Percentiles rank a stretch among this genome's conserved stretches.
phyloP scores from a whole-genome alignment of 2,329 filamentous ascomycete genomes.

The Trichoderma atrobrunneum region DNA sequence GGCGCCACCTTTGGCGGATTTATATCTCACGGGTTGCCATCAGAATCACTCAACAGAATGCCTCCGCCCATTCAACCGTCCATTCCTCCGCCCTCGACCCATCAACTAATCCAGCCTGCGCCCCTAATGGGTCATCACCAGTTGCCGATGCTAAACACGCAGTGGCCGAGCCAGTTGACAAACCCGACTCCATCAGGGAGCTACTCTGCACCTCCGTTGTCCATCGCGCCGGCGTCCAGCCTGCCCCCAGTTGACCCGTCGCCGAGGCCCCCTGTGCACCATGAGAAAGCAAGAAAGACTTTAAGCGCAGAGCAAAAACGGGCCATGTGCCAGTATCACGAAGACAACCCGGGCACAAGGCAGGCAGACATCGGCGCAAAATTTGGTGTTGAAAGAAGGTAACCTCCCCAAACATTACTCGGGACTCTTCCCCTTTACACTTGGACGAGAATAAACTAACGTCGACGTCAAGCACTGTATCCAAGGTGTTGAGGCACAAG shows the following conservation, averaged over 20 bases:
- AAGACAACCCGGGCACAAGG: conserved; percentile 85
- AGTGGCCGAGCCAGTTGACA: conserved; percentile 81
- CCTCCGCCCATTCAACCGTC: conserved; percentile 52
- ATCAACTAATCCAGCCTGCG: conserved; percentile 34
- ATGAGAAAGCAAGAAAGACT: conserved; percentile 72
- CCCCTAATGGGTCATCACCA: conserved; percentile 54
- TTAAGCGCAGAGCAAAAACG: conserved; percentile 87
- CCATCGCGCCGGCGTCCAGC: conserved; percentile 57
- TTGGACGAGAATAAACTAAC: conserved; percentile 30
- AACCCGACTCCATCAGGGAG: conserved; percentile 55
- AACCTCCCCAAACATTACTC: conserved; percentile 33
- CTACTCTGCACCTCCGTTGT: conserved; percentile 58
- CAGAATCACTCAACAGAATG: conserved; percentile 51
- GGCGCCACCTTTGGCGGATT: conserved; percentile 55
- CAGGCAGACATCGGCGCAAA: conserved; percentile 94
- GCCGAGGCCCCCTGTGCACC: conserved; percentile 37
- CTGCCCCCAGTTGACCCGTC: conserved; percentile 41
- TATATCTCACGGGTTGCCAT: conserved; percentile 50
- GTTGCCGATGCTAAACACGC: conserved; percentile 67
- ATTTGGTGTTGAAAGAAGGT: conserved; percentile 98
- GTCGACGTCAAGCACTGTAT: conserved; percentile 73
- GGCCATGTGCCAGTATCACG: conserved; percentile 90
- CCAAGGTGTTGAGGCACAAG: conserved; percentile 90
- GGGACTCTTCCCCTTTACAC: conserved; percentile 17
- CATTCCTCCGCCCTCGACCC: conserved; percentile 35